These are phyloP conservation scores for Xylariaceae sp. DNA, from an alignment of 2,329 filamentous ascomycete species.

Conservation along the genomic window DNA sequence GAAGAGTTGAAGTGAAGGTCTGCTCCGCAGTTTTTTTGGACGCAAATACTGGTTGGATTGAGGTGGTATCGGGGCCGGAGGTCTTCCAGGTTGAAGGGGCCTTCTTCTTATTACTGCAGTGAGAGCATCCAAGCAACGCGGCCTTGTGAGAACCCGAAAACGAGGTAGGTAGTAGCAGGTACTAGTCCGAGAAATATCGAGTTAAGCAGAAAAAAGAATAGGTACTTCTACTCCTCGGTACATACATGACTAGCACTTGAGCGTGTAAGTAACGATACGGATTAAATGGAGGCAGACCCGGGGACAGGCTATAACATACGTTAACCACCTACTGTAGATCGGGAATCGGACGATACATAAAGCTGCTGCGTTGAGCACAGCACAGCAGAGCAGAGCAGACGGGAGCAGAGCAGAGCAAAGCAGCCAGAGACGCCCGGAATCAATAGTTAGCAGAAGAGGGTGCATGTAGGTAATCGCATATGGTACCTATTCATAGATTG, in stretches of 20 bases:
- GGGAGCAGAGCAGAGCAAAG: background rate
- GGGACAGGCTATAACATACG: background rate
- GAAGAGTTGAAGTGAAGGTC: conserved; percentile 16
- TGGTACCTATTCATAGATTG: background rate
- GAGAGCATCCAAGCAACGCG: background rate
- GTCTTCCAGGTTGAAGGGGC: background rate
- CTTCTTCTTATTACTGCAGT: background rate
- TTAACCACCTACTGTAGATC: background rate
- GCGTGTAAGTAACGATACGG: conserved; percentile 2
- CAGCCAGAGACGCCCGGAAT: background rate
- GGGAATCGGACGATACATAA: conserved; percentile 6
- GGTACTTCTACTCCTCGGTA: background rate
- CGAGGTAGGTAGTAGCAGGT: background rate
- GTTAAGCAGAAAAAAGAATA: background rate
- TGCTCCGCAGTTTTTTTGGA: conserved; percentile 27
- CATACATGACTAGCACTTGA: background rate
- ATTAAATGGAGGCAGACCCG: background rate
- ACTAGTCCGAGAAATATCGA: background rate
- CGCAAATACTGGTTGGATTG: conserved; percentile 9
- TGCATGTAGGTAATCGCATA: background rate
- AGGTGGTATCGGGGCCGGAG: conserved; percentile 1
- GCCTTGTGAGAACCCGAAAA: background rate
- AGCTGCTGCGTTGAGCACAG: no score
- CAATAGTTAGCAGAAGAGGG: background rate
- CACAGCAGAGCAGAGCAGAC: no score